phyloP scores from a whole-genome alignment of 2,329 filamentous ascomycete species.

The Xylaria sp. region DNA sequence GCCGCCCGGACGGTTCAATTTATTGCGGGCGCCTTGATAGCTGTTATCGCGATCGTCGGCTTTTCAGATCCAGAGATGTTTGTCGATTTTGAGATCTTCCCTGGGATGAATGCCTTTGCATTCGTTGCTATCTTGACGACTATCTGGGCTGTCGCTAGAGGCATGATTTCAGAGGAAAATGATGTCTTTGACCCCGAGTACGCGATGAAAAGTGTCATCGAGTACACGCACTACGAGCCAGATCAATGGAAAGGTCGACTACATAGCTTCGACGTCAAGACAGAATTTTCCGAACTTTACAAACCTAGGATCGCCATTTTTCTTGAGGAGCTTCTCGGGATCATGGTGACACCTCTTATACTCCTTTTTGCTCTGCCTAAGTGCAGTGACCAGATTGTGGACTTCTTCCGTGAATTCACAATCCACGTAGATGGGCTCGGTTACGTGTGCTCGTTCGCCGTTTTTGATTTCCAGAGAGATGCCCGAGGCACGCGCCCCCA shows the following conservation, averaged over 20 bases:
- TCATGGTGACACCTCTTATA: conserved; percentile 90
- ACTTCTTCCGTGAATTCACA: conserved; percentile 98
- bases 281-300: conserved; percentile 89
- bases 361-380: conserved; percentile 86
- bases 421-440: conserved; percentile 96
- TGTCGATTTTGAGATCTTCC: conserved; percentile 89
- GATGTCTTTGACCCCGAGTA: conserved; percentile 92
- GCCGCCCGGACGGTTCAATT: conserved; percentile 87
- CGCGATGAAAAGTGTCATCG: conserved; percentile 86
- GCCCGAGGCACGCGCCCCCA: conserved; percentile 58
- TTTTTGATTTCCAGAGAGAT: conserved; percentile 95
- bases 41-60: conserved; percentile 84
- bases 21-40: conserved; percentile 84
- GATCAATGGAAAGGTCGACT: conserved; percentile 87
- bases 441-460: conserved; percentile 96
- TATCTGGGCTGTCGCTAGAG: conserved; percentile 84
- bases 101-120: conserved; percentile 87
- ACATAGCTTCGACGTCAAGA: conserved; percentile 93
- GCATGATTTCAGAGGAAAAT: conserved; percentile 87
- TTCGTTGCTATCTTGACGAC: conserved; percentile 86
- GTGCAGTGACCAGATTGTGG: conserved; percentile 91
- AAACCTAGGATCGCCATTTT: conserved; percentile 94
- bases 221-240: conserved; percentile 92
- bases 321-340: conserved; percentile 89
- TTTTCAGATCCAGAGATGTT: conserved; percentile 92